phyloP scores from a whole-genome alignment of 2,329 filamentous ascomycete genomes.

The Alternaria postmessia region DNA sequence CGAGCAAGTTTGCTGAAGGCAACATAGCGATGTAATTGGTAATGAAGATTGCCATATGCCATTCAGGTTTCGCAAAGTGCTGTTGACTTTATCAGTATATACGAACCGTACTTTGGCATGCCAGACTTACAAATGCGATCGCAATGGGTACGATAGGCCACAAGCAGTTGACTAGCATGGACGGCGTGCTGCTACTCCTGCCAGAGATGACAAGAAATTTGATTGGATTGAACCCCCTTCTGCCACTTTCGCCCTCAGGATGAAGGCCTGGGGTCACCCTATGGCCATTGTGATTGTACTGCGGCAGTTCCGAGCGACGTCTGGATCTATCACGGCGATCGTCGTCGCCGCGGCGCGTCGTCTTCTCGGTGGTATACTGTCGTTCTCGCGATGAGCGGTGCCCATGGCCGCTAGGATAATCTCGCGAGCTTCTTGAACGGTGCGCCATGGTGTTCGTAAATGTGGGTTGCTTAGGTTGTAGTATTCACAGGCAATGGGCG shows the following conservation, averaged over 20 bases:
- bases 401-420: slow-evolving; percentile 18
- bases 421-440: slow-evolving; percentile 25
- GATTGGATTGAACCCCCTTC: slow-evolving; percentile 69
- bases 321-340: slow-evolving; percentile 14
- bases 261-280: slow-evolving; percentile 54
- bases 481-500: slow-evolving; percentile 9
- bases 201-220: slow-evolving; percentile 71
- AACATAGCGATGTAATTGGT: slow-evolving; percentile 81
- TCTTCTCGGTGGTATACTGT: slow-evolving; percentile 37
- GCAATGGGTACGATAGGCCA: slow-evolving; percentile 79
- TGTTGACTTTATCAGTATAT: slow-evolving; percentile 26
- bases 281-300: slow-evolving; percentile 57
- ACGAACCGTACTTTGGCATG: neutral
- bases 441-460: slow-evolving; percentile 26
- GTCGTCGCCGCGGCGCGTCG: slow-evolving; percentile 21
- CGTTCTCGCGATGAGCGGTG: slow-evolving; percentile 28
- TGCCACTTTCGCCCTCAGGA: slow-evolving; percentile 72
- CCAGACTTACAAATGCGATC: slow-evolving; percentile 65
- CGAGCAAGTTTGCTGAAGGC: slow-evolving; percentile 76
- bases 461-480: neutral
- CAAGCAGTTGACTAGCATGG: slow-evolving; percentile 72
- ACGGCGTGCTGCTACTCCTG: slow-evolving; percentile 69
- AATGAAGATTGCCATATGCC: slow-evolving; percentile 71
- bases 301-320: slow-evolving; percentile 36
- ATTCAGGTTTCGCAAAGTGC: slow-evolving; percentile 63